Conservation (phyloP, 1,139 yeast genomes). For the Debaryomyces sp. region DNA sequence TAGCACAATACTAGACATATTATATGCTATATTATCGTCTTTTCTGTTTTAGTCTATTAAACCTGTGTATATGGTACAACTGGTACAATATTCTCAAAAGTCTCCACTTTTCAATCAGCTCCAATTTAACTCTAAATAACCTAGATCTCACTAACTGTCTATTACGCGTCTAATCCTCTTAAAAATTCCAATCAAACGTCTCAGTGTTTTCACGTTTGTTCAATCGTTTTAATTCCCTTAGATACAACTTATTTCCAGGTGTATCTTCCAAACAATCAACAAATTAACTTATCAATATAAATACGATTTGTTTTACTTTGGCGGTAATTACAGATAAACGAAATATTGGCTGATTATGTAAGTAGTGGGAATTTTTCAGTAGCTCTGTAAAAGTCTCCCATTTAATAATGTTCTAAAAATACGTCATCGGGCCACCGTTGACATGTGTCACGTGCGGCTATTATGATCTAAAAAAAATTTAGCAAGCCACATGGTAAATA, state of each 20-base stretch:
- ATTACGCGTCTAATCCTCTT: neutral
- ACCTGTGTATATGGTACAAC: neutral
- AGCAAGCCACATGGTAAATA: slow-evolving; percentile 5
- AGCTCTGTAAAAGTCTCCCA: neutral
- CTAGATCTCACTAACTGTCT: neutral
- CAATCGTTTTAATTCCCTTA: too few relatives aligned
- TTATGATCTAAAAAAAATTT: slow-evolving; percentile 3
- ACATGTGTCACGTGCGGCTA: neutral
- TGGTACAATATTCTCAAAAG: neutral
- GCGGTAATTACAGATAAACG: neutral
- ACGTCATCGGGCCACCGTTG: neutral
- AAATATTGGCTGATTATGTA: neutral
- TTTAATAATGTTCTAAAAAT: neutral
- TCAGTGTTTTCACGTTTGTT: neutral
- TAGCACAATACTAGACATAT: slow-evolving; percentile 32
- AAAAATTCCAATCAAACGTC: neutral
- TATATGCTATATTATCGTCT: neutral
- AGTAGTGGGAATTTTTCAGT: neutral
- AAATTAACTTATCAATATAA: neutral
- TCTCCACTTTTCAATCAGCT: neutral
- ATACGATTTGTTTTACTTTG: neutral
- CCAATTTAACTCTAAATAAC: neutral
- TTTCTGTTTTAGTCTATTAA: neutral
- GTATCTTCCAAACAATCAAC: neutral
- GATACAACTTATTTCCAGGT: neutral